phyloP scores from a whole-genome alignment of 2,329 filamentous ascomycete species.

The Cladosporium velox region DNA sequence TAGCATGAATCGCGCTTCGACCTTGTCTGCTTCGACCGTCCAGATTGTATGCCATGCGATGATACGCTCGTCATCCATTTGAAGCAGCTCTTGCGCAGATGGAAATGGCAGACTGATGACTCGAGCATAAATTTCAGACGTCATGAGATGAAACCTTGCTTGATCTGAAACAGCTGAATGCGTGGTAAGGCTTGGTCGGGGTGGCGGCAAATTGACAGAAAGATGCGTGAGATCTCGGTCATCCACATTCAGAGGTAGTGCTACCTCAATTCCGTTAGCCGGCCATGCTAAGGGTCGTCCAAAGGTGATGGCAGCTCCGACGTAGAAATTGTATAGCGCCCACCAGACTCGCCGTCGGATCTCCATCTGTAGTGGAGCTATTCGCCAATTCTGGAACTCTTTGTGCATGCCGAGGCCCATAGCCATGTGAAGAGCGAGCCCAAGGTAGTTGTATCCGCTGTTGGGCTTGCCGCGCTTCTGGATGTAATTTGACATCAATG shows the following conservation, averaged over 20 bases:
- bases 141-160: slow-evolving; percentile 49
- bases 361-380: slow-evolving; percentile 43
- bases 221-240: slow-evolving; percentile 45
- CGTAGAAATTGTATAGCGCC: slow-evolving; percentile 49
- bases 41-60: slow-evolving; percentile 43
- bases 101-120: slow-evolving; percentile 51
- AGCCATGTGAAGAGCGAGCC: slow-evolving; percentile 52
- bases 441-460: slow-evolving; percentile 52
- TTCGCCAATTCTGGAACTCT: slow-evolving; percentile 52
- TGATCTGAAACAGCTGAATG: slow-evolving; percentile 50
- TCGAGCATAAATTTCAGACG: slow-evolving; percentile 48
- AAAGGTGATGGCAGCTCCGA: slow-evolving; percentile 54
- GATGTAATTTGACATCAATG: slow-evolving; percentile 52
- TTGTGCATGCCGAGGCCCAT: slow-evolving; percentile 55
- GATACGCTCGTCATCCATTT: slow-evolving; percentile 44
- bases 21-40: slow-evolving; percentile 38
- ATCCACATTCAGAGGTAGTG: slow-evolving; percentile 48
- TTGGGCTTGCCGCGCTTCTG: slow-evolving; percentile 56
- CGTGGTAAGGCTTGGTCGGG: slow-evolving; percentile 39
- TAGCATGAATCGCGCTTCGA: slow-evolving; percentile 43
- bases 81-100: slow-evolving; percentile 44
- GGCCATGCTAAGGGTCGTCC: slow-evolving; percentile 51
- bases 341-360: slow-evolving; percentile 41
- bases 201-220: slow-evolving; percentile 26
- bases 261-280: slow-evolving; percentile 47